Evolutionary conservation across 371 early-diverging fungal genomes (phyloP), one percentile per base, ranked within the genome.

Genomic region (Mucor mucedo): DNA sequence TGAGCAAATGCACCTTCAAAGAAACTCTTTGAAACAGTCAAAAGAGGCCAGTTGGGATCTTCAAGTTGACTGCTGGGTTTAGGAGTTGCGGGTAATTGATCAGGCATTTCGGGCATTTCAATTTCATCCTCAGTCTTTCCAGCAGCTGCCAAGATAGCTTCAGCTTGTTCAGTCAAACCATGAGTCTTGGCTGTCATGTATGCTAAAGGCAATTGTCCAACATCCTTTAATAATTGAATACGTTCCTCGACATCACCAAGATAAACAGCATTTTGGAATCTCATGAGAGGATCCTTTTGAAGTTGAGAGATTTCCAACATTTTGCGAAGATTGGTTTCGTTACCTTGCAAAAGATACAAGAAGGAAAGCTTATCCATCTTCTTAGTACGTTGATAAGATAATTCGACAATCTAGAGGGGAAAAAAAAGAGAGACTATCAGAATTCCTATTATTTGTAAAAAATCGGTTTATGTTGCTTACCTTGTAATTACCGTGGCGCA

Each of bases 331-430:
- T 97, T 97, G 33, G 92, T 92, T 8, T 78, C 73, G 68, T 94
- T 93, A 44, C 98, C 98, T 6, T 92, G 93, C 54, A 91, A 83
- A 33, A 95, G 82, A 78, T 98, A 97, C 58, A 97, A 79, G 88
- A 97, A 96, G 9, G 96, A 94, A 48, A 98, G 86, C 39, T 88
- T 83, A 69, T 96, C 96, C 78, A 91, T 94, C 72, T 92, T 89
- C 75, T 94, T 91, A 58, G 89, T 83, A 45, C 93, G 87, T 72
- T 96, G 97, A 68, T 95, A 94, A n/a, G 91, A 89, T 65, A 88
- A 76, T 71, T 96, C 96, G 13, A 94, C 92, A 68, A 95, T 87
- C 84, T 87, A 70, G 13, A 52, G 5, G 29, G 1, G 32, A 16
- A 52, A 52, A 52, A 5, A 69, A 42, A 59, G 52, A 27, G 45